Percentiles rank a stretch among this genome's conserved stretches.
phyloP scores from a whole-genome alignment of 371 early-diverging fungal genomes.

The Mortierella sp. region DNA sequence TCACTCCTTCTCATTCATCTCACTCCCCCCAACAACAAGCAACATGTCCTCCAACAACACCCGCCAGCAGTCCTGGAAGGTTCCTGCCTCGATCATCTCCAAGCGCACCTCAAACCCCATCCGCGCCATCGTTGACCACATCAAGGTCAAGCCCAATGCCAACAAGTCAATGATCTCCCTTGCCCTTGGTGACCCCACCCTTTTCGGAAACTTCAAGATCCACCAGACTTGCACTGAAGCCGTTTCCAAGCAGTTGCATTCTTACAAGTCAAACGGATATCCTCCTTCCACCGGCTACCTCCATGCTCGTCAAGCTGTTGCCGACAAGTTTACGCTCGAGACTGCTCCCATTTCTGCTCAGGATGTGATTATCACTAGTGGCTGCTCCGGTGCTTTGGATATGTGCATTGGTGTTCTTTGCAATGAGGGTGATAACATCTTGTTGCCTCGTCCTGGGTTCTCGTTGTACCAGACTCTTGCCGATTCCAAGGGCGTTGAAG shows the following conservation, averaged over 20 bases:
- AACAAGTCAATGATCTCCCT: constrained; percentile 84
- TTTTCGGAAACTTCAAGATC: constrained; percentile 93
- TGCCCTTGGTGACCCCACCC: constrained; percentile 93
- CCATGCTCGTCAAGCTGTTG: constrained; percentile 85
- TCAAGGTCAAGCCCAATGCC: constrained; percentile 79
- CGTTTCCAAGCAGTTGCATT: constrained; percentile 73
- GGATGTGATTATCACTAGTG: constrained; percentile 90
- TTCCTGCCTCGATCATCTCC: constrained; percentile 72
- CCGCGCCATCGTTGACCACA: constrained; percentile 86
- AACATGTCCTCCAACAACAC: constrained; percentile 34
- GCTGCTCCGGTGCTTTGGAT: constrained; percentile 90
- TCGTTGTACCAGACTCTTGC: constrained; percentile 90
- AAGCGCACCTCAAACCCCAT: constrained; percentile 92
- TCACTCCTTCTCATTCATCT: background rate
- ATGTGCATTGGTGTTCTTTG: constrained; percentile 83
- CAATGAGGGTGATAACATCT: constrained; percentile 87
- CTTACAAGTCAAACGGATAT: constrained; percentile 89
- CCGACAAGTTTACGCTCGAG: constrained; percentile 71
- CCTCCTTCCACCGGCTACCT: constrained; percentile 85
- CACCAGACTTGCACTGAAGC: constrained; percentile 78
- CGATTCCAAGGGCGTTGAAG: constrained; percentile 83
- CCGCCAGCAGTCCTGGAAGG: constrained; percentile 60
- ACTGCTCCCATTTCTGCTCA: constrained; percentile 76
- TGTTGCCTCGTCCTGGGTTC: constrained; percentile 93
- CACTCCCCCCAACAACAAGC: background rate